phyloP scores from a whole-genome alignment of 257 asterid genomes.

The Striga asiatica region DNA sequence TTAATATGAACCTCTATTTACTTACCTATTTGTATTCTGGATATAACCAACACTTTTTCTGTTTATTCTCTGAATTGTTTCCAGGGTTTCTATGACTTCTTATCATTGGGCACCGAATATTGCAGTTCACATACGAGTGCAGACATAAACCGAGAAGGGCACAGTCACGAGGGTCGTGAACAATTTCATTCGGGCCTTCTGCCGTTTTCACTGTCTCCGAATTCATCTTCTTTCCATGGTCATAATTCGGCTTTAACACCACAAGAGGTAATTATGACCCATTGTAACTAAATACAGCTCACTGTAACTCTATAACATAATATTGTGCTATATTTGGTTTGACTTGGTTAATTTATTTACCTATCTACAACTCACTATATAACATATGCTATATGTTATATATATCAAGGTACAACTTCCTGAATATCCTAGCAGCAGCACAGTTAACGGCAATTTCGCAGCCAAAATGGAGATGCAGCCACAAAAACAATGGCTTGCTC shows the following conservation, averaged over 20 bases:
- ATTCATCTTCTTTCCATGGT: constrained; percentile 29
- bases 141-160: constrained; percentile 17
- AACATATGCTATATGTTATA: background rate
- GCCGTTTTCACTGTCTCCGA: constrained; percentile 32
- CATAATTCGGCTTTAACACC: constrained; percentile 29
- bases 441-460: constrained; percentile 14
- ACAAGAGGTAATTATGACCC: constrained; percentile 39
- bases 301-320: background rate
- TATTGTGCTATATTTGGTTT: background rate
- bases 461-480: constrained; percentile 21
- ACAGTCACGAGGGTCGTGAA: constrained; percentile 12
- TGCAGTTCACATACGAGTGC: constrained; percentile 17
- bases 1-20: background rate
- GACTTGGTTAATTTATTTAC: background rate
- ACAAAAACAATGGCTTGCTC: constrained; percentile 27
- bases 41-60: background rate
- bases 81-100: constrained; percentile 44
- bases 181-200: constrained; percentile 16
- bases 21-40: background rate
- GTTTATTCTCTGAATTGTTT: constrained; percentile 6
- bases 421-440: constrained; percentile 26
- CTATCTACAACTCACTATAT: background rate
- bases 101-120: constrained; percentile 32
- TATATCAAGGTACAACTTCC: constrained; percentile 30
- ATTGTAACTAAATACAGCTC: background rate